Percentiles rank a stretch among this genome's conserved stretches.
Evolutionary conservation across 2,329 filamentous ascomycete species (phyloP).

Genomic region (Ilyonectria sp.): DNA sequence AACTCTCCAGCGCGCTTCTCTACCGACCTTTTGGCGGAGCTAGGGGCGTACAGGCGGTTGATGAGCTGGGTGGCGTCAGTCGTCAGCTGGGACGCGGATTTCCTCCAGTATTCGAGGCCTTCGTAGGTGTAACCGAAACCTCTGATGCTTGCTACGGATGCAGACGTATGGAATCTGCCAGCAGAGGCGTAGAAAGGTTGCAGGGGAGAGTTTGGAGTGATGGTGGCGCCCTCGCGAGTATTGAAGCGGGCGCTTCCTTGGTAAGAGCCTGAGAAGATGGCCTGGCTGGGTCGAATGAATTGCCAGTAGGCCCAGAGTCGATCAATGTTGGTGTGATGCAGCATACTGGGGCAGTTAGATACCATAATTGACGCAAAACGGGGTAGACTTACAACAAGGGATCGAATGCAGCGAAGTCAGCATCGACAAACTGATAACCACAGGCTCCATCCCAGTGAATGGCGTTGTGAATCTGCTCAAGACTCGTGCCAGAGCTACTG

Average conservation of each 20-base stretch:
- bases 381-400: conserved; percentile 53
- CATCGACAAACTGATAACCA: conserved; percentile 57
- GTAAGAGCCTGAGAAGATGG: conserved; percentile 55
- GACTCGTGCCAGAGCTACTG: conserved; percentile 53
- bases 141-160: conserved; percentile 51
- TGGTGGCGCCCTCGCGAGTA: conserved; percentile 56
- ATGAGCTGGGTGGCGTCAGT: conserved; percentile 51
- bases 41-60: conserved; percentile 52
- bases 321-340: conserved; percentile 73
- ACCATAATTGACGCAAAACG: no score
- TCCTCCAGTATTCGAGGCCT: conserved; percentile 56
- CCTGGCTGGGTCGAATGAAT: conserved; percentile 56
- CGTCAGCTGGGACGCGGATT: conserved; percentile 36
- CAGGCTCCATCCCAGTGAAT: conserved; percentile 59
- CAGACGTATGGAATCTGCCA: conserved; percentile 60
- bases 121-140: conserved; percentile 58
- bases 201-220: conserved; percentile 62
- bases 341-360: conserved; percentile 46
- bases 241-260: conserved; percentile 56
- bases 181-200: conserved; percentile 64
- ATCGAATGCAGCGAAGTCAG: conserved; percentile 60
- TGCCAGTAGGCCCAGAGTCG: conserved; percentile 73
- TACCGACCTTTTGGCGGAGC: neutral
- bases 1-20: conserved; percentile 34
- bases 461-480: conserved; percentile 62